Evolutionary conservation across 306 rosid species (phyloP).

Genomic region (Castanea sativa): DNA sequence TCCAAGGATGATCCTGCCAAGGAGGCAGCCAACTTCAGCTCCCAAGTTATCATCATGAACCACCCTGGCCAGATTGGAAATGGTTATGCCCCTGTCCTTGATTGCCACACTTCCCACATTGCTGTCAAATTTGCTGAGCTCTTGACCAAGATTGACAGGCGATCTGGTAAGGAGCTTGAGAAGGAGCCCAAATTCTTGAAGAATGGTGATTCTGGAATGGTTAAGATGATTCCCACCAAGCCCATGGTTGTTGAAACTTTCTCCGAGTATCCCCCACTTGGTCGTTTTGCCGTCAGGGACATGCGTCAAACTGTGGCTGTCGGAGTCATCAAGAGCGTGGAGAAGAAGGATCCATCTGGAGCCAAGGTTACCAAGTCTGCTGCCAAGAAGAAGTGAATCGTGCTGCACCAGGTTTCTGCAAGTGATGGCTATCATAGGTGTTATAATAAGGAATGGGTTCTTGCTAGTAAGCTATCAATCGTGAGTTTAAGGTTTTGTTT

Average conservation of each 20-base stretch:
- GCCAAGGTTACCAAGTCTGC: slow-evolving; percentile 83
- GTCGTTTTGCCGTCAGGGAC: slow-evolving; percentile 89
- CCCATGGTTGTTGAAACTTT: slow-evolving; percentile 94
- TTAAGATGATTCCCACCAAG: slow-evolving; percentile 88
- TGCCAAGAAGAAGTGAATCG: slow-evolving; percentile 72
- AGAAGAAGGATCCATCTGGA: slow-evolving; percentile 81
- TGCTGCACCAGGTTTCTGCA: slow-evolving; percentile 21
- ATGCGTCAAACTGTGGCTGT: slow-evolving; percentile 97
- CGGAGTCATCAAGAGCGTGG: slow-evolving; percentile 82
- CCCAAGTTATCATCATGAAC: slow-evolving; percentile 92
- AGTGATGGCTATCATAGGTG: not conserved
- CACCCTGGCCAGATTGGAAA: slow-evolving; percentile 94
- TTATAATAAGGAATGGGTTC: slow-evolving; percentile 32
- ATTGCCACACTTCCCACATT: slow-evolving; percentile 87
- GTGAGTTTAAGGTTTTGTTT: not conserved
- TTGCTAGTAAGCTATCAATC: not conserved
- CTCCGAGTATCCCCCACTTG: slow-evolving; percentile 80
- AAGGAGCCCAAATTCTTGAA: slow-evolving; percentile 89
- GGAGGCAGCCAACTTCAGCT: slow-evolving; percentile 83
- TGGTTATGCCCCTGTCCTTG: slow-evolving; percentile 90
- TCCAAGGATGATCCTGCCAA: slow-evolving; percentile 94
- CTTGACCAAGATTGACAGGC: slow-evolving; percentile 84
- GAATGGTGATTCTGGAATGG: slow-evolving; percentile 85
- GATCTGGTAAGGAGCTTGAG: slow-evolving; percentile 87
- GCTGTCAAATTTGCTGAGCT: slow-evolving; percentile 80